Percentiles rank a stretch among this genome's conserved stretches.
These are phyloP conservation scores for Globisporangium acanthophoron DNA, from an alignment of 352 stramenopile genomes.

Conservation along the genomic window DNA sequence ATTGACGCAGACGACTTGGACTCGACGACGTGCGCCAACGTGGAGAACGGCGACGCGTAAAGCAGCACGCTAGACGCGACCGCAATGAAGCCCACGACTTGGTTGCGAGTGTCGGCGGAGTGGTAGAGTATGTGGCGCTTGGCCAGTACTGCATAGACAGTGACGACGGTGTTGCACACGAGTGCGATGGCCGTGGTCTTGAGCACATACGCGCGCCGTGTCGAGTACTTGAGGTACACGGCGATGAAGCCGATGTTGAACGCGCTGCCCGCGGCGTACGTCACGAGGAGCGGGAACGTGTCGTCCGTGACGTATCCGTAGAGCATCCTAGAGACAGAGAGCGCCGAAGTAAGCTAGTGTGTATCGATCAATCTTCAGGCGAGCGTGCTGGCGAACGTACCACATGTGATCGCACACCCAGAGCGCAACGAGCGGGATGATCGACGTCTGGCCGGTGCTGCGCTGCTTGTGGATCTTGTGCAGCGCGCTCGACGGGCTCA, in stretches of 20 bases:
- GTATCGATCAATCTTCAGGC: too few relatives aligned
- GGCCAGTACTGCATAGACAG: conserved; percentile 43
- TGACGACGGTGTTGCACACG: conserved; percentile 33
- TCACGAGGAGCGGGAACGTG: conserved; percentile 42
- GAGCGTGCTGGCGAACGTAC: conserved; percentile 20
- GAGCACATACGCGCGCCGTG: conserved; percentile 26
- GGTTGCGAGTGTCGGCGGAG: conserved; percentile 19
- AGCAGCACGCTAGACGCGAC: conserved; percentile 52
- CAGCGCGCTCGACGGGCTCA: conserved; percentile 46
- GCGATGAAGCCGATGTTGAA: conserved; percentile 43
- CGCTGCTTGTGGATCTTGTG: conserved; percentile 48
- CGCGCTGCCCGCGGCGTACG: conserved; percentile 42
- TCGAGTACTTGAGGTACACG: conserved; percentile 40
- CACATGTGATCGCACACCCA: conserved; percentile 71
- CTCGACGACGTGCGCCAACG: conserved; percentile 45
- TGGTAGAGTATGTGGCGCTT: conserved; percentile 24
- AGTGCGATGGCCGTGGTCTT: conserved; percentile 27
- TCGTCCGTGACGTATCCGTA: conserved; percentile 51
- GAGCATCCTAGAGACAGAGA: conserved; percentile 32
- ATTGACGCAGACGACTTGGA: conserved; percentile 53
- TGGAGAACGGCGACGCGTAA: conserved; percentile 60
- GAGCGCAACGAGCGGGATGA: conserved; percentile 58
- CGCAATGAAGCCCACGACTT: conserved; percentile 36
- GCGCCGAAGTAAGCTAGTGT: background rate
- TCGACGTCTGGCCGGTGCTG: conserved; percentile 29